These are phyloP conservation scores for Aspergillus sojae DNA, from an alignment of 2,329 filamentous ascomycete species.

Conservation along the genomic window DNA sequence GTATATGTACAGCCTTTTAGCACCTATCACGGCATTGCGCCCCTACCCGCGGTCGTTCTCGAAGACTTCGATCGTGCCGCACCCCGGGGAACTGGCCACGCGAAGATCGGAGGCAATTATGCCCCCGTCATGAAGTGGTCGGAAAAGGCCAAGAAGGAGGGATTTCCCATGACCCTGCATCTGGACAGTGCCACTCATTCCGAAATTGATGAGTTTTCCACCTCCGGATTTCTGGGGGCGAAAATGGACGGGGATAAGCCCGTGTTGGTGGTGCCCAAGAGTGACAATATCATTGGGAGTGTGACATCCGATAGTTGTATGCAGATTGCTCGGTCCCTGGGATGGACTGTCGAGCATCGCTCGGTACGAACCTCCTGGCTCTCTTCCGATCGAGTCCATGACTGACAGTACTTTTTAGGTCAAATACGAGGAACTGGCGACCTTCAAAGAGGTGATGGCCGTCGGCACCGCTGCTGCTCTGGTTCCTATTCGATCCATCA, in stretches of 20 bases:
- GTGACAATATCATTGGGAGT: conserved; percentile 31
- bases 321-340: conserved; percentile 29
- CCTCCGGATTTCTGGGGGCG: conserved; percentile 37
- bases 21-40: conserved; percentile 4
- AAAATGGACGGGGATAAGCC: conserved; percentile 20
- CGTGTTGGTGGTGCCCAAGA: conserved; percentile 34
- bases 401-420: conserved; percentile 10
- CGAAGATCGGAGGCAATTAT: conserved; percentile 44
- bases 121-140: conserved; percentile 38
- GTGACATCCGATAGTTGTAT: conserved; percentile 32
- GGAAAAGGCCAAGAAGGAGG: conserved; percentile 32
- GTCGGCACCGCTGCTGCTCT: conserved; percentile 30
- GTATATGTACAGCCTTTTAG: conserved; percentile 30
- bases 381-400: background rate
- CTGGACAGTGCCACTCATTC: conserved; percentile 34
- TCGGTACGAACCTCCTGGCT: conserved; percentile 15
- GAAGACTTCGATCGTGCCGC: conserved; percentile 41
- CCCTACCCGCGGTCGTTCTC: conserved; percentile 29
- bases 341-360: conserved; percentile 37
- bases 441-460: conserved; percentile 30
- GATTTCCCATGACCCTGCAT: conserved; percentile 37
- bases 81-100: conserved; percentile 34
- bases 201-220: conserved; percentile 41
- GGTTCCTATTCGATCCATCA: conserved; percentile 30
- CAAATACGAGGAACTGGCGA: conserved; percentile 22